A percentile compares a stretch with the other conserved stretches of the same genome.
Evolutionary conservation across 331 rosid genomes (phyloP).

Genomic region (Spiraea crenata): DNA sequence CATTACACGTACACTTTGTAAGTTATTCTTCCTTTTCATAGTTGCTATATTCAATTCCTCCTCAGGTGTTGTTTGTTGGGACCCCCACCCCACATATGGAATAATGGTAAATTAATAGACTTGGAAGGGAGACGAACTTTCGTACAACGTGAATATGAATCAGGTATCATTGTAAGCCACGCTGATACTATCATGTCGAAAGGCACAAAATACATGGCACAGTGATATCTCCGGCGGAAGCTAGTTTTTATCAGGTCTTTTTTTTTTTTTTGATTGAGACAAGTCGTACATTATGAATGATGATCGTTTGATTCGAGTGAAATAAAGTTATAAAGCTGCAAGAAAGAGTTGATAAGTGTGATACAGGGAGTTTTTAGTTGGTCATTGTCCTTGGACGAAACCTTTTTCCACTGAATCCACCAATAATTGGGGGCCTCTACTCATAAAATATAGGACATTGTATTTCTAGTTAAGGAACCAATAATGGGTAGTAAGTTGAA

Average conservation of each 20-base stretch:
- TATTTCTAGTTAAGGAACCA: constrained; percentile 40
- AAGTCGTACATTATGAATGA: neutral
- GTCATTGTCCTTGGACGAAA: constrained; percentile 22
- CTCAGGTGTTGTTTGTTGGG: constrained; percentile 12
- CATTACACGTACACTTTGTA: neutral
- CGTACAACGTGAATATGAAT: no score
- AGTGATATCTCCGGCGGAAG: neutral
- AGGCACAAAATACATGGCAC: no score
- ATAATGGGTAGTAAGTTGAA: constrained; percentile 35
- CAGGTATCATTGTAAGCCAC: no score
- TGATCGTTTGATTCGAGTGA: neutral
- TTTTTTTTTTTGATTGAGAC: neutral
- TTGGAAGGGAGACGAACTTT: no score
- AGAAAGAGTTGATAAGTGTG: neutral
- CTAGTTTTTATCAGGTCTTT: neutral
- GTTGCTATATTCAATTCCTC: no score
- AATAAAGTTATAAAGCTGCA: constrained; percentile 2
- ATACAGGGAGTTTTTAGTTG: constrained; percentile 29
- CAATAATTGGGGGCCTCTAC: constrained; percentile 48
- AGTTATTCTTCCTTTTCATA: no score
- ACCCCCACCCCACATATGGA: neutral
- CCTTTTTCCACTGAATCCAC: constrained; percentile 13
- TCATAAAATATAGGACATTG: constrained; percentile 8
- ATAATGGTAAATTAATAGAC: neutral
- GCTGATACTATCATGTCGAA: no score